A percentile compares a stretch with the other conserved stretches of the same genome.
Evolutionary conservation across 2,329 filamentous ascomycete species (phyloP).

Genomic region (Monosporascus cannonballus): DNA sequence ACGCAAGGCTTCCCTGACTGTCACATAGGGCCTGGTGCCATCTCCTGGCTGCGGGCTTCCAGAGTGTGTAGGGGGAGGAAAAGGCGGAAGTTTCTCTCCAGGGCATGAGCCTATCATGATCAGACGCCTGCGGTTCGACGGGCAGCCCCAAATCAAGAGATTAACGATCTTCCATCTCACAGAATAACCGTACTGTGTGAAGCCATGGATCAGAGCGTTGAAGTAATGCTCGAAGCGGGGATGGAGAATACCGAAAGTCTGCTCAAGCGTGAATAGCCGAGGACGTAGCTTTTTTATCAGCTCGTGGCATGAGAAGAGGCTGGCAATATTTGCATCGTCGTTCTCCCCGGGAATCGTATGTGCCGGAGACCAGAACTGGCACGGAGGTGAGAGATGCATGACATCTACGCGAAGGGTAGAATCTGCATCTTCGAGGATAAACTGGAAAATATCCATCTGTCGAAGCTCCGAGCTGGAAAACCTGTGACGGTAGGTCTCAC

Average conservation of each 20-base stretch:
- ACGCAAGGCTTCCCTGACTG: conserved; percentile 37
- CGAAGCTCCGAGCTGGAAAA: conserved; percentile 48
- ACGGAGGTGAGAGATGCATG: conserved; percentile 70
- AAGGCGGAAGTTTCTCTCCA: conserved; percentile 62
- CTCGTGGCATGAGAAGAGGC: conserved; percentile 45
- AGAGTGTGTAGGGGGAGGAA: conserved; percentile 57
- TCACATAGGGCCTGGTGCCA: conserved; percentile 32
- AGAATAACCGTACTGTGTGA: conserved; percentile 61
- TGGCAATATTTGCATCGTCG: conserved; percentile 63
- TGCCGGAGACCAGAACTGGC: conserved; percentile 67
- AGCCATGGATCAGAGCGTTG: conserved; percentile 53
- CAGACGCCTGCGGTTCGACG: conserved; percentile 44
- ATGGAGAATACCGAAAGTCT: conserved; percentile 63
- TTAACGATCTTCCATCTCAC: conserved; percentile 60
- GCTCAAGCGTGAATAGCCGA: conserved; percentile 69
- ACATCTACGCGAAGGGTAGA: conserved; percentile 52
- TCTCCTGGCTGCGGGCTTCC: conserved; percentile 22
- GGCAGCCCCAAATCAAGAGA: conserved; percentile 44
- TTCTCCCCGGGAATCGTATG: conserved; percentile 55
- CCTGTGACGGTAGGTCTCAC: conserved; percentile 51
- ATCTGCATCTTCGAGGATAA: conserved; percentile 30
- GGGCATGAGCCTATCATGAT: conserved; percentile 57
- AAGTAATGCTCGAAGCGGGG: conserved; percentile 51
- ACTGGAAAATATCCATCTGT: conserved; percentile 40
- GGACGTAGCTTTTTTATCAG: conserved; percentile 56